phyloP scores from a whole-genome alignment of 768 basidiomycete species.

The Candolleomyces efflorescens region DNA sequence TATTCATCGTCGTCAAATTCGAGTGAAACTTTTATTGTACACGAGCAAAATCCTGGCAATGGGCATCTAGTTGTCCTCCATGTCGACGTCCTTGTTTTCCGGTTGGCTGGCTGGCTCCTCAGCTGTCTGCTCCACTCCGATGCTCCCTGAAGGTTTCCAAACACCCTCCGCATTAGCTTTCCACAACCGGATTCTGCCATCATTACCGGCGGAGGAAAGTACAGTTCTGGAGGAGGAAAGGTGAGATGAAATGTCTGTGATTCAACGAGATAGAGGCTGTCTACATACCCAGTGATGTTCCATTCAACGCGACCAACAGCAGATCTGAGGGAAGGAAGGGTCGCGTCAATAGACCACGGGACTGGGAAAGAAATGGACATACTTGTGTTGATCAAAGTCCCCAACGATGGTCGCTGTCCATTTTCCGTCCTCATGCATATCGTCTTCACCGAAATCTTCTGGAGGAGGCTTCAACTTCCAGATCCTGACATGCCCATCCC shows the following conservation, averaged over 20 bases:
- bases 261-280: slow-evolving; percentile 8
- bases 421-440: slow-evolving; percentile 42
- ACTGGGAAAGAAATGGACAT: slow-evolving; percentile 13
- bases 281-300: slow-evolving; percentile 78
- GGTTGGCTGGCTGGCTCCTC: slow-evolving; percentile 29
- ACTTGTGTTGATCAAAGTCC: slow-evolving; percentile 88
- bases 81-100: slow-evolving; percentile 37
- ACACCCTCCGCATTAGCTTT: slow-evolving; percentile 81
- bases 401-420: slow-evolving; percentile 79
- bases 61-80: slow-evolving; percentile 23
- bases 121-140: slow-evolving; percentile 73
- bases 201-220: slow-evolving; percentile 78
- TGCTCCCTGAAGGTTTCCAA: slow-evolving; percentile 78
- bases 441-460: slow-evolving; percentile 35
- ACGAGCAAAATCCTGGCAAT: too few relatives aligned
- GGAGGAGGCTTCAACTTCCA: slow-evolving; percentile 75
- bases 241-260: not conserved
- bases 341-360: not conserved
- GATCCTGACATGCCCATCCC: slow-evolving; percentile 86
- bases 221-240: slow-evolving; percentile 53
- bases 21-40: too few relatives aligned
- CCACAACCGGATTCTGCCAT: slow-evolving; percentile 80
- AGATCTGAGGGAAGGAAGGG: slow-evolving; percentile 38
- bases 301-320: slow-evolving; percentile 87
- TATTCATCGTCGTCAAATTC: too few relatives aligned